Conservation (phyloP, 2,329 filamentous ascomycete species). For the Ceratocystis variospora region DNA sequence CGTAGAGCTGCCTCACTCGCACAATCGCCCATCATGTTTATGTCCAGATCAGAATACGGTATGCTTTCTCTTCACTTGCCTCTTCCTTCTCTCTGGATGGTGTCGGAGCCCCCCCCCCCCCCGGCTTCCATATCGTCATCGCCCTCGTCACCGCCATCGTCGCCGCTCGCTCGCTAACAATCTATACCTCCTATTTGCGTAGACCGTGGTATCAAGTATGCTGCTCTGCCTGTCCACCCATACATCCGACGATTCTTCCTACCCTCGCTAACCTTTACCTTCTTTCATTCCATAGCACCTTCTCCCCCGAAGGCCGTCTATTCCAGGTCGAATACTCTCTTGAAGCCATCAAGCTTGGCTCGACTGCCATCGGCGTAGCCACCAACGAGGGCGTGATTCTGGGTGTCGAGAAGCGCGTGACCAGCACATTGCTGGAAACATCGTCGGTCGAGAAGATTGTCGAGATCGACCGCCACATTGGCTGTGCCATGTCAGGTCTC, state of each 20-base stretch:
- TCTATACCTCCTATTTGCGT: conserved; percentile 4
- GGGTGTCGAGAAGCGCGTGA: conserved; percentile 97
- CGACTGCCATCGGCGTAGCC: conserved; percentile 93
- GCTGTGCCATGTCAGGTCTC: conserved; percentile 95
- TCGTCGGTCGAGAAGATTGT: conserved; percentile 99
- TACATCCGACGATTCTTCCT: not conserved
- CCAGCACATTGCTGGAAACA: conserved; percentile 90
- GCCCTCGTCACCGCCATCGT: not conserved
- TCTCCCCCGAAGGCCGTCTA: conserved; percentile 97
- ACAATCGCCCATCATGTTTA: conserved; percentile 64
- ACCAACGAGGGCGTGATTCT: conserved; percentile 91
- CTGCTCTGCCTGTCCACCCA: conserved; percentile 21
- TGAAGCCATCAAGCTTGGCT: conserved; percentile 98
- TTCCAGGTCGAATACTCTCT: conserved; percentile 99
- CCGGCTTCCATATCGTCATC: not conserved
- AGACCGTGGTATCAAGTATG: conserved; percentile 98
- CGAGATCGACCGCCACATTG: conserved; percentile 97
- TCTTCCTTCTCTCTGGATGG: too few species aligned
- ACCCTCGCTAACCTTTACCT: not conserved
- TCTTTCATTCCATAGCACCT: conserved; percentile 51
- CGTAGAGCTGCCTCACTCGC: not conserved
- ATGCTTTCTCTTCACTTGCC: conserved; percentile 21
- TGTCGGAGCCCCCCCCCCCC: not conserved
- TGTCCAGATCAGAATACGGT: conserved; percentile 99
- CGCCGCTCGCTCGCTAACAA: conserved; percentile 9